Conservation (phyloP, 345 rosid genomes). For the Stellera chamaejasme region DNA sequence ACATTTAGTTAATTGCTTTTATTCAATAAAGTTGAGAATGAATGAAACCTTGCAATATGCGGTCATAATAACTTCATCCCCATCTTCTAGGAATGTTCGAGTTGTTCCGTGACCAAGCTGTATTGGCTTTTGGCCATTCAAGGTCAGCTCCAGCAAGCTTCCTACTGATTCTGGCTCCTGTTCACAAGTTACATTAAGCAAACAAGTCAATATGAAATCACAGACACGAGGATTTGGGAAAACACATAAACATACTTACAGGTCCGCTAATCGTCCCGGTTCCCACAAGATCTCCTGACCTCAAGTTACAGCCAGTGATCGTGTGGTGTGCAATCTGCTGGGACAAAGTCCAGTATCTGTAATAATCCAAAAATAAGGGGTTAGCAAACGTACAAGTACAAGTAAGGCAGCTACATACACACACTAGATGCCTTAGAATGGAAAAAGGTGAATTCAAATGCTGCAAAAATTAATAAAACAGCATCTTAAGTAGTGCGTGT, state of each 20-base stretch:
- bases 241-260: conserved; percentile 23
- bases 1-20: too few relatives aligned
- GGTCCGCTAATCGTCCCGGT: conserved; percentile 92
- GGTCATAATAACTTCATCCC: conserved; percentile 70
- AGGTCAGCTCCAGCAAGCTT: conserved; percentile 80
- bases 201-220: too few relatives aligned
- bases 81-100: conserved; percentile 79
- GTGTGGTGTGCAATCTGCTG: conserved; percentile 91
- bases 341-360: conserved; percentile 85
- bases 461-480: too few relatives aligned
- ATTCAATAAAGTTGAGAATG: too few relatives aligned
- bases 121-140: conserved; percentile 78
- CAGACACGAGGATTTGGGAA: not conserved
- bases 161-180: conserved; percentile 81
- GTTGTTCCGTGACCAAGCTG: conserved; percentile 35
- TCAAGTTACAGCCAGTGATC: conserved; percentile 77
- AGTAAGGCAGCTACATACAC: not conserved
- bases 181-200: conserved; percentile 1
- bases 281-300: conserved; percentile 86
- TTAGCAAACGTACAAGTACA: too few relatives aligned
- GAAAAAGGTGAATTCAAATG: too few relatives aligned
- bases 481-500: not conserved
- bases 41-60: conserved; percentile 60
- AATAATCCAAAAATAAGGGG: not conserved
- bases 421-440: too few relatives aligned